Evolutionary conservation across 139 green algal species (phyloP), one percentile per base, ranked within the genome.

Genomic region (Chlorella sp.): DNA sequence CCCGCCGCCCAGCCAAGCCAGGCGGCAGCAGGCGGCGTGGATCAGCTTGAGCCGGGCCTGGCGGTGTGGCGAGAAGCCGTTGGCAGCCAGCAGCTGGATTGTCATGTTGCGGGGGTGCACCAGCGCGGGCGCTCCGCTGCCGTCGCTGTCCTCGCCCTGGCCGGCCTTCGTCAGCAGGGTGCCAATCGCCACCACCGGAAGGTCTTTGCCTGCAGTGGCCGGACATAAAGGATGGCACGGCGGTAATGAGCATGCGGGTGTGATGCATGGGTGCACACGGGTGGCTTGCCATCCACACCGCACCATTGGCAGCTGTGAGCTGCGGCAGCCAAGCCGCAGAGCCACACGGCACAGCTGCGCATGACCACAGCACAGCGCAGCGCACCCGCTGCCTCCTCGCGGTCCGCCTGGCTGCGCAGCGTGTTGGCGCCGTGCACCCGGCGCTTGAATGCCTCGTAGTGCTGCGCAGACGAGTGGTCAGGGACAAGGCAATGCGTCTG

Each of bases 391-490:
- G 20, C 22, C 73, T 79, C 73, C 22, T 46, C 67, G 4, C 34
- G 32, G 3, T 73, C 67, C 19, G 67, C 67, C 67, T 73, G 67
- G 30, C 34, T 36, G 11, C 30, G 19, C 8, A 73, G 17, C 34
- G 6, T n/a, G 48, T 24, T 30, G 46, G 5, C 32, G 74, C 74
- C 48, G 74, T 67, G 46, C 34, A 38, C 74, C 19, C 74, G 74
- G n/a, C 48, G 48, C 74, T 80, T 80, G 74, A 67, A 80, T 0
- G 32, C 46, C 32, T 44, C 20, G n/a, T 67, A 80, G 40, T 80
- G 24, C 74, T 80, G 74, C 74, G 46, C 8, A 11, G 11, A 43
- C 22, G 26, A 3, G 19, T 36, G 60, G 60, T 14, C 6, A 8
- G 36, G 11, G 32, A 75, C 7, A 13, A 78, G 17, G 72, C 24